Conservation (phyloP, 1,284 basidiomycete genomes). For the Schizophyllum amplum region DNA sequence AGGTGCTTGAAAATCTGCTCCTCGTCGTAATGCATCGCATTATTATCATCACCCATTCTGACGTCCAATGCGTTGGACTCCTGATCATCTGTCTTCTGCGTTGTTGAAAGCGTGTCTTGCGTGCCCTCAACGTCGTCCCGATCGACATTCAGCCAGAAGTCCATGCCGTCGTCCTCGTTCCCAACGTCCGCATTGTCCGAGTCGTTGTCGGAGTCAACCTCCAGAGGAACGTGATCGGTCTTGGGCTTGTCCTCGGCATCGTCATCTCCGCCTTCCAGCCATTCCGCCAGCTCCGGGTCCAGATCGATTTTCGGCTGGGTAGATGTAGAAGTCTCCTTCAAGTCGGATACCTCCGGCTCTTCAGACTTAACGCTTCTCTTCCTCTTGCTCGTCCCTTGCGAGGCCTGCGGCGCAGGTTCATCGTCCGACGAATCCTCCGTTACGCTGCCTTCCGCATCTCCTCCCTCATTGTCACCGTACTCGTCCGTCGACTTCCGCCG, state of each 20-base stretch:
- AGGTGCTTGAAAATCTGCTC: slow-evolving; percentile 72
- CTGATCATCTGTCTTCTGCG: slow-evolving; percentile 11
- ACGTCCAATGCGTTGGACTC: slow-evolving; percentile 16
- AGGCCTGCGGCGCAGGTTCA: slow-evolving; percentile 12
- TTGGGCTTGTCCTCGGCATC: slow-evolving; percentile 12
- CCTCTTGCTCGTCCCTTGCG: slow-evolving; percentile 10
- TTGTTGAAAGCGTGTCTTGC: slow-evolving; percentile 5
- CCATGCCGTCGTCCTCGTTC: slow-evolving; percentile 22
- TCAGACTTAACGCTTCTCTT: slow-evolving; percentile 6
- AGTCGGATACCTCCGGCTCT: slow-evolving; percentile 17
- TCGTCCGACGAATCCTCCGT: slow-evolving; percentile 3
- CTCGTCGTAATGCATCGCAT: slow-evolving; percentile 69
- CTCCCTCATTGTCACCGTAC: slow-evolving; percentile 31
- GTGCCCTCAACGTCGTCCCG: slow-evolving; percentile 28
- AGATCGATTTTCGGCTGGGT: slow-evolving; percentile 16
- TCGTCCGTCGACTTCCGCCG: slow-evolving; percentile 32
- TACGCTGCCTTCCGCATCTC: slow-evolving; percentile 15
- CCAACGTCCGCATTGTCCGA: slow-evolving; percentile 56
- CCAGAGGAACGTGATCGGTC: slow-evolving; percentile 6
- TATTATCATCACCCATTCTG: slow-evolving; percentile 61
- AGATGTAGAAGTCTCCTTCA: slow-evolving; percentile 18
- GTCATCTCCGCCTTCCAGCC: slow-evolving; percentile 16
- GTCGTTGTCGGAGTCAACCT: slow-evolving; percentile 42
- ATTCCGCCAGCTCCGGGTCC: slow-evolving; percentile 50
- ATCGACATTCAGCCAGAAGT: slow-evolving; percentile 23